Base-by-base conservation (phyloP, 2,329 filamentous ascomycete genomes). In the Fusarium pseudograminearum region DNA sequence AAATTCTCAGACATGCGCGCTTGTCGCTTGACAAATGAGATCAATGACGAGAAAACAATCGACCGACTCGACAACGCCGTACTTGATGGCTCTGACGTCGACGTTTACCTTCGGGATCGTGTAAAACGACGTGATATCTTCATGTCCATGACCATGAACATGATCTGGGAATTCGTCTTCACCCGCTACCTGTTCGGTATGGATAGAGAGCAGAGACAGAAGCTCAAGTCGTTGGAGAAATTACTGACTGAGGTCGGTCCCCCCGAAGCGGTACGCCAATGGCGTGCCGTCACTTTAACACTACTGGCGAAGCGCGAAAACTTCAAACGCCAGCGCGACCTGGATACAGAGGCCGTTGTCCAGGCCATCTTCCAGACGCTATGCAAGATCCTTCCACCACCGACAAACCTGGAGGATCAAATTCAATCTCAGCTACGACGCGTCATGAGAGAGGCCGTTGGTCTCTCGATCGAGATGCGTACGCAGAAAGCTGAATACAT, bases 91-190 rank as follows among this genome's bases (percentile, higher is more conserved):
- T 93, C 93, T 46, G 94, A 98, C 77, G 94, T 97, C 68, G 94
- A 98, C 80, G 84, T 85, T 61, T 96, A 97, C 76, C 90, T 99
- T 50, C 87, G 88, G 71, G 95, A 99, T 78, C 92, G 97, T 40
- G 91, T 98, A 57, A 90, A 88, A 76, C 91, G 96, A 65, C 90
- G 95, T 64, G 95, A 98, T 78, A 90, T 98, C 61, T 98, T 99
- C 85, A 98, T 98, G 93, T 96, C 94, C 38, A 94, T 99, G 80
- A 93, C 95, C 58, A 98, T 98, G 94, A 96, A 92, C 66, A 98
- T 99, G 94, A 90, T 99, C 53, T 99, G 94, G 94, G 96, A 99
- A 80, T 98, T 97, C 77, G 91, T 99, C 78, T 99, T 99, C 78
- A 98, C 95, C 11, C 90, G 96, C 69, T 99, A 99, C 79, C 89